Evolutionary conservation across 495 filamentous ascomycete genomes (phyloP).

Genomic region (Apodospora peruviana): DNA sequence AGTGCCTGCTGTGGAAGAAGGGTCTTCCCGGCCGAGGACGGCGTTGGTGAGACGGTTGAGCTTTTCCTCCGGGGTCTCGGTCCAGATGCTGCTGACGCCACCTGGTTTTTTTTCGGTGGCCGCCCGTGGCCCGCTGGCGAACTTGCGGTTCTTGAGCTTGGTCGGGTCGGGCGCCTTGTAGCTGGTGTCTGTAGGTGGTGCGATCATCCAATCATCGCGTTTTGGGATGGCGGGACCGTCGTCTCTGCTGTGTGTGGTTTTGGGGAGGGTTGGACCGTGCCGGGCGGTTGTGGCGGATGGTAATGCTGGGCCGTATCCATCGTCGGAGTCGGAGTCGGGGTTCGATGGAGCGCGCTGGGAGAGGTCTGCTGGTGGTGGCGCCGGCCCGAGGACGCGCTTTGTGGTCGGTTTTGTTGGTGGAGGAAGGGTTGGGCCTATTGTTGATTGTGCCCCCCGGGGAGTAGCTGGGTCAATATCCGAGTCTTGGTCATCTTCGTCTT

Average conservation of each 20-base stretch:
- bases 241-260: slow-evolving; percentile 12
- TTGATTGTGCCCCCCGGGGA: slow-evolving; percentile 3
- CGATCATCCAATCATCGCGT: slow-evolving; percentile 93
- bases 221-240: slow-evolving; percentile 24
- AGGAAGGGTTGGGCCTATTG: slow-evolving; percentile 12
- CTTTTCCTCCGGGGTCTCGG: slow-evolving; percentile 87
- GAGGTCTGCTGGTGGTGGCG: slow-evolving; percentile 37
- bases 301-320: slow-evolving; percentile 71
- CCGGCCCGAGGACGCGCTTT: slow-evolving; percentile 39
- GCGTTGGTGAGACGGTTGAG: slow-evolving; percentile 73
- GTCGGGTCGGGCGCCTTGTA: slow-evolving; percentile 72
- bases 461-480: slow-evolving; percentile 19
- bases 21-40: slow-evolving; percentile 65
- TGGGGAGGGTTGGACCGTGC: slow-evolving; percentile 1
- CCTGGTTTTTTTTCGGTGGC: slow-evolving; percentile 34
- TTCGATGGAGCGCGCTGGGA: slow-evolving; percentile 32
- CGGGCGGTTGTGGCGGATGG: slow-evolving; percentile 34
- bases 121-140: slow-evolving; percentile 39
- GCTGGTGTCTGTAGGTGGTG: slow-evolving; percentile 64
- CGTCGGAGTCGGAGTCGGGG: slow-evolving; percentile 23
- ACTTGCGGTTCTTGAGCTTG: slow-evolving; percentile 74
- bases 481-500: slow-evolving; percentile 23
- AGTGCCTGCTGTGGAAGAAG: not conserved
- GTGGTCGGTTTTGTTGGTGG: slow-evolving; percentile 5
- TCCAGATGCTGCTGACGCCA: slow-evolving; percentile 68